phyloP scores from a whole-genome alignment of 768 basidiomycete species.

The Cystoderma amianthinum region DNA sequence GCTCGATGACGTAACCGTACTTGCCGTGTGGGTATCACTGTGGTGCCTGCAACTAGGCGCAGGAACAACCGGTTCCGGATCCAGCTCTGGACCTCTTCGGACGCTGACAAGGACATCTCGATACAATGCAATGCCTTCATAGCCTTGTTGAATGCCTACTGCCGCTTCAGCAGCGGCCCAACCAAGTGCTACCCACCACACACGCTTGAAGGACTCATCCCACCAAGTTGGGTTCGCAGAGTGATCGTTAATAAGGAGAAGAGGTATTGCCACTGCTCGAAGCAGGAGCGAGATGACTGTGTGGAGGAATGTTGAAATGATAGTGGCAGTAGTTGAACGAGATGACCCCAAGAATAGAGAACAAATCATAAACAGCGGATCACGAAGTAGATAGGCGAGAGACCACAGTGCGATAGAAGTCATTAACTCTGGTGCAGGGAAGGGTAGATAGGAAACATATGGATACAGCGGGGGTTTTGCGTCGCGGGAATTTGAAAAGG shows the following conservation, averaged over 20 bases:
- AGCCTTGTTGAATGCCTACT: conserved; percentile 64
- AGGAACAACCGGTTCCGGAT: background rate
- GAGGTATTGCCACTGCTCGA: conserved; percentile 45
- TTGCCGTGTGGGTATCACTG: background rate
- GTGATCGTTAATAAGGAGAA: conserved; percentile 44
- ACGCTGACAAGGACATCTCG: conserved; percentile 55
- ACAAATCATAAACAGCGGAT: conserved; percentile 35
- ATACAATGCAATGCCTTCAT: conserved; percentile 60
- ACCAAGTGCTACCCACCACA: conserved; percentile 76
- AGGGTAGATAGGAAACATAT: conserved; percentile 45
- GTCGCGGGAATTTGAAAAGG: conserved; percentile 32
- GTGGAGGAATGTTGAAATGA: conserved; percentile 35
- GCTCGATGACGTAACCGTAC: background rate
- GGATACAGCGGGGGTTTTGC: conserved; percentile 21
- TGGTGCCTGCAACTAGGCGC: background rate
- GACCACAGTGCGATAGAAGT: conserved; percentile 57
- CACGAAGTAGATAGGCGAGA: conserved; percentile 45
- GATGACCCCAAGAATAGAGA: conserved; percentile 18
- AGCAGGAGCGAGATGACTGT: conserved; percentile 45
- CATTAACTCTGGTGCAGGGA: conserved; percentile 60
- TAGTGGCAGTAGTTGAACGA: conserved; percentile 20
- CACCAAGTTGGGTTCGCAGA: conserved; percentile 38
- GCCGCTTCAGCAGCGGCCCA: conserved; percentile 68
- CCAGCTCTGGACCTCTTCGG: conserved; percentile 13
- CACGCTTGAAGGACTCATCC: conserved; percentile 51